Conservation (phyloP, 495 filamentous ascomycete genomes). For the Neurospora cerealis region DNA sequence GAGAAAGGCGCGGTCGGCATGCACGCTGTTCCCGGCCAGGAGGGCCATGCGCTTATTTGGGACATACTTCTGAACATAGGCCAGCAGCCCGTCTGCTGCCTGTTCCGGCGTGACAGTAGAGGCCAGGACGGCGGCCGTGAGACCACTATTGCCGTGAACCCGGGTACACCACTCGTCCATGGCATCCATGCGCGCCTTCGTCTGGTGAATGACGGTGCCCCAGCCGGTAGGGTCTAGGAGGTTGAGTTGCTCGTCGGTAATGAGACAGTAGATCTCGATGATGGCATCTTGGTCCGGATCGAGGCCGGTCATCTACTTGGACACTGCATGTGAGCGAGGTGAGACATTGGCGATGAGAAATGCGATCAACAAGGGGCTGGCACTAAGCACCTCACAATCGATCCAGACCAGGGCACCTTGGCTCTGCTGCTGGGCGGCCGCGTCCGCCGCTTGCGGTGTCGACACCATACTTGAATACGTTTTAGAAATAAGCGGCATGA, state of each 20-base stretch:
- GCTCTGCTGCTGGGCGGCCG: background rate
- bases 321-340: background rate
- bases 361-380: background rate
- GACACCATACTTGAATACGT: background rate
- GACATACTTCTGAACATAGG: constrained; percentile 64
- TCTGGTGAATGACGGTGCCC: constrained; percentile 70
- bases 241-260: constrained; percentile 71
- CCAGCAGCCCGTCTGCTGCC: constrained; percentile 63
- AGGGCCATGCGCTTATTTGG: constrained; percentile 54
- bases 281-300: constrained; percentile 70
- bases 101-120: constrained; percentile 62
- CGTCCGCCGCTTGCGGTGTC: background rate
- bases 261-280: constrained; percentile 86
- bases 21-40: constrained; percentile 86
- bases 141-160: constrained; percentile 58
- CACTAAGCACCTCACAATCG: constrained; percentile 63
- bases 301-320: constrained; percentile 81
- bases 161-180: constrained; percentile 62
- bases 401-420: constrained; percentile 68
- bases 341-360: background rate
- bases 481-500: background rate
- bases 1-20: constrained; percentile 81
- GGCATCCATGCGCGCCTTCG: constrained; percentile 54
- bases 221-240: constrained; percentile 69
- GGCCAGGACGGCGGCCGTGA: constrained; percentile 64